Base-by-base conservation (phyloP, 78 protist species). In the Dictyostelium intermedium region DNA sequence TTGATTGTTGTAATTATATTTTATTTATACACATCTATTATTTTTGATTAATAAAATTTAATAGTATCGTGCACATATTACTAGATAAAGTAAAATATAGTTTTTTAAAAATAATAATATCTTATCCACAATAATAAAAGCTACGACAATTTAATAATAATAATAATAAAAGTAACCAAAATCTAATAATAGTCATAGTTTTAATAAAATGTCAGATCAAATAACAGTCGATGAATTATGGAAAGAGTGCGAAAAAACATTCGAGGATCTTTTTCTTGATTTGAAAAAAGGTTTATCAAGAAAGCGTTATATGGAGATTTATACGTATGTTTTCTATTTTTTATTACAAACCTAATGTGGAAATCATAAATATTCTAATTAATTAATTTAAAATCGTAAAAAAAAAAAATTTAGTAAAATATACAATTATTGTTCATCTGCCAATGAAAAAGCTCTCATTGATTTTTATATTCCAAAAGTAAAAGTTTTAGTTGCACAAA, bases 361-460 rank as follows among this genome's bases (percentile, higher is more conserved):
- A n/a, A n/a, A n/a, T n/a, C n/a, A n/a, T n/a, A n/a, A n/a, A n/a
- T n/a, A n/a, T n/a, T n/a, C n/a, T n/a, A n/a, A n/a, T n/a, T n/a
- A n/a, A n/a, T n/a, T n/a, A n/a, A n/a, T 9, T 20, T 32, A 23
- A 63, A 41, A 18, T 43, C 20, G 18, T 30, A 11, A 18, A 83
- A 25, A 6, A 34, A 78, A n/a, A n/a, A n/a, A n/a, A n/a, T n/a
- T n/a, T 0, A 87, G 94, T 10, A 53, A 30, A 25, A 78, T 89
- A 16, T 89, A 89, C 47, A 80, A 89, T 47, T 89, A 89, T 69
- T 89, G 94, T 89, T 89, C 94, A 89, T 43, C 94, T 50, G 86
- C 82, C 74, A 89, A 89, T 80, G 94, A 89, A 32, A 50, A 60
- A 79, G 85, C 74, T 47, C 27, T 80, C 1, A 69, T 39, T 10